A percentile compares a stretch with the other conserved stretches of the same genome.
These are phyloP conservation scores for Emydomyces testavorans DNA, from an alignment of 2,329 filamentous ascomycete genomes.

Conservation along the genomic window DNA sequence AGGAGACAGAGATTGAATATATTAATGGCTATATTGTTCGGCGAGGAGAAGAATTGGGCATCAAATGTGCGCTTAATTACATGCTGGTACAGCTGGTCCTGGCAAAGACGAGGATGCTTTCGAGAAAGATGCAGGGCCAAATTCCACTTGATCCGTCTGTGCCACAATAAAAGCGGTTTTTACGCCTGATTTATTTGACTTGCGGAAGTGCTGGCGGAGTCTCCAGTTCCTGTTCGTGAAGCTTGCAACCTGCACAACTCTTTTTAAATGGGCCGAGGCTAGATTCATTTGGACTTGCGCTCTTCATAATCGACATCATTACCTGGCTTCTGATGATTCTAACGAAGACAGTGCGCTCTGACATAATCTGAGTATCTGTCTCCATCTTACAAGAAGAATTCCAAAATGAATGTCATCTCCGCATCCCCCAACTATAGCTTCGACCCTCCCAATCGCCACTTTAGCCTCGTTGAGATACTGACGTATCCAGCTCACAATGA, in stretches of 20 bases:
- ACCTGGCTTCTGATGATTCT: neutral
- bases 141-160: slow-evolving; percentile 25
- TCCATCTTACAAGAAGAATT: slow-evolving; percentile 29
- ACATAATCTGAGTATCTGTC: slow-evolving; percentile 30
- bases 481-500: slow-evolving; percentile 29
- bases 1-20: slow-evolving; percentile 64
- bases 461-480: slow-evolving; percentile 29
- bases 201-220: no score
- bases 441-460: slow-evolving; percentile 18
- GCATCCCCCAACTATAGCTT: neutral
- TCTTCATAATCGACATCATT: neutral
- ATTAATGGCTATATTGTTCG: slow-evolving; percentile 79
- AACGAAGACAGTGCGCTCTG: slow-evolving; percentile 18
- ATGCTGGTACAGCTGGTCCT: slow-evolving; percentile 62
- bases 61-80: slow-evolving; percentile 62
- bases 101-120: slow-evolving; percentile 48
- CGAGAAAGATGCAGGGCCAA: slow-evolving; percentile 22
- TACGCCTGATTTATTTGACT: neutral
- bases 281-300: neutral
- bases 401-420: slow-evolving; percentile 20
- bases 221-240: no score
- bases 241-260: no score
- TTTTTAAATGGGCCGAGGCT: neutral
- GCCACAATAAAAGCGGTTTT: neutral
- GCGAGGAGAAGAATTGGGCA: slow-evolving; percentile 58